Conservation (phyloP, 176 grass and related monocot species). For the Triticum dicoccoides region DNA sequence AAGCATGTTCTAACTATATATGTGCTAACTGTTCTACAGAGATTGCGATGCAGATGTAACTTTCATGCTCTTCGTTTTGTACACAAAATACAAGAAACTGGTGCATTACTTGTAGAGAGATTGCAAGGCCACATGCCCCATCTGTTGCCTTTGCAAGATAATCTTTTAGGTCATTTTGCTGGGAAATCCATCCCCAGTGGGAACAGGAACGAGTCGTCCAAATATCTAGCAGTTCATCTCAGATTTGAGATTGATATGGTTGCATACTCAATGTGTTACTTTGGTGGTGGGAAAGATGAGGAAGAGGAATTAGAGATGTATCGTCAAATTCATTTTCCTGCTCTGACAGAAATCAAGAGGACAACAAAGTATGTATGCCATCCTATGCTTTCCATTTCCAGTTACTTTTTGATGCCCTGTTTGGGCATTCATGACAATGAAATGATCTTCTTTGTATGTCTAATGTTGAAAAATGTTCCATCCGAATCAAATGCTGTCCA, state of each 20-base stretch:
- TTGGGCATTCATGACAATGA: background rate
- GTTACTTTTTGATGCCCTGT: background rate
- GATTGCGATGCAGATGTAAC: constrained; percentile 94
- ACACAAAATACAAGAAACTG: constrained; percentile 79
- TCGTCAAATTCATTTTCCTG: constrained; percentile 87
- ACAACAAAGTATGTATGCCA: constrained; percentile 70
- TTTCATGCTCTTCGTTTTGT: constrained; percentile 95
- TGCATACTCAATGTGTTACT: constrained; percentile 96
- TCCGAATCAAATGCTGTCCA: constrained; percentile 1
- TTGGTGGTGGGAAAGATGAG: constrained; percentile 97
- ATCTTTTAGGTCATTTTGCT: constrained; percentile 75
- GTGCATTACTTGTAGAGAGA: constrained; percentile 81
- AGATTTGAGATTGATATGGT: constrained; percentile 99
- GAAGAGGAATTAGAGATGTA: constrained; percentile 84
- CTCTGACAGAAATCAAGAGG: constrained; percentile 70
- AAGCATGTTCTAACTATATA: constrained; percentile 10
- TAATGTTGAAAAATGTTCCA: background rate
- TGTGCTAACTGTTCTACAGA: constrained; percentile 44
- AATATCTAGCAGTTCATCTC: constrained; percentile 92
- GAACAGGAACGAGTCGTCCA: constrained; percentile 43
- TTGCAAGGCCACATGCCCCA: constrained; percentile 54
- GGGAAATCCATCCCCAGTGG: constrained; percentile 23
- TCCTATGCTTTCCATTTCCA: background rate
- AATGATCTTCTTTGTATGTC: background rate
- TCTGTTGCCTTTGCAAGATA: constrained; percentile 52